Conservation (phyloP, 306 rosid species). For the Spatholobus suberectus region DNA sequence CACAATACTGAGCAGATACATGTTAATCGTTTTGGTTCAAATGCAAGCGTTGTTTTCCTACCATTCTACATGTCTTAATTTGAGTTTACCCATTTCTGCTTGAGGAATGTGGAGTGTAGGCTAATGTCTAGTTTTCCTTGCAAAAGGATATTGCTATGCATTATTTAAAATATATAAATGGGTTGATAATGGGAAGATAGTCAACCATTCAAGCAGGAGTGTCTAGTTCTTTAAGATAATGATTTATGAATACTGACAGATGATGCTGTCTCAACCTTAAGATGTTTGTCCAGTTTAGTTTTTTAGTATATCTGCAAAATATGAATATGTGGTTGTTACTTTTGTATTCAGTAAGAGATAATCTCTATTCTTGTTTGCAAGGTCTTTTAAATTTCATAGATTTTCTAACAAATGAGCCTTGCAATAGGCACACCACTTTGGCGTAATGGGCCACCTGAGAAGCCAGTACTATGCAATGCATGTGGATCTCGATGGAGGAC, state of each 20-base stretch:
- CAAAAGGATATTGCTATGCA: constrained; percentile 14
- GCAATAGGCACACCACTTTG: constrained; percentile 96
- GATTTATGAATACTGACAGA: constrained; percentile 16
- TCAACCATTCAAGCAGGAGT: constrained; percentile 23
- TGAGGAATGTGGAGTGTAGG: constrained; percentile 14
- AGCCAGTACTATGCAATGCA: constrained; percentile 97
- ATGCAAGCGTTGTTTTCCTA: constrained; percentile 39
- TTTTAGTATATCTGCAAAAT: background rate
- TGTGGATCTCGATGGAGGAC: constrained; percentile 99
- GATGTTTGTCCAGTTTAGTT: constrained; percentile 31
- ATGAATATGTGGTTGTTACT: constrained; percentile 24
- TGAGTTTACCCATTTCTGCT: constrained; percentile 19
- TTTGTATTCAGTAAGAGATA: constrained; percentile 27
- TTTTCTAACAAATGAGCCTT: constrained; percentile 52
- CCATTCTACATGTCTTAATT: constrained; percentile 9
- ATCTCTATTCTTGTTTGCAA: constrained; percentile 26
- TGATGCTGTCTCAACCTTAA: constrained; percentile 37
- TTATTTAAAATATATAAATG: constrained; percentile 15
- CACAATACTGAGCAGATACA: constrained; percentile 25
- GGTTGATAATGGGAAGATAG: constrained; percentile 15
- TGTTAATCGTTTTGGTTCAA: constrained; percentile 32
- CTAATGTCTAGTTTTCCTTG: constrained; percentile 22
- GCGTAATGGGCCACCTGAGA: constrained; percentile 99
- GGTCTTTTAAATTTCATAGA: constrained; percentile 28
- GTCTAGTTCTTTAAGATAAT: constrained; percentile 24